Percentiles rank a stretch among this genome's conserved stretches.
Conservation (phyloP, 495 filamentous ascomycete species). For the Parathielavia hyrcaniae region DNA sequence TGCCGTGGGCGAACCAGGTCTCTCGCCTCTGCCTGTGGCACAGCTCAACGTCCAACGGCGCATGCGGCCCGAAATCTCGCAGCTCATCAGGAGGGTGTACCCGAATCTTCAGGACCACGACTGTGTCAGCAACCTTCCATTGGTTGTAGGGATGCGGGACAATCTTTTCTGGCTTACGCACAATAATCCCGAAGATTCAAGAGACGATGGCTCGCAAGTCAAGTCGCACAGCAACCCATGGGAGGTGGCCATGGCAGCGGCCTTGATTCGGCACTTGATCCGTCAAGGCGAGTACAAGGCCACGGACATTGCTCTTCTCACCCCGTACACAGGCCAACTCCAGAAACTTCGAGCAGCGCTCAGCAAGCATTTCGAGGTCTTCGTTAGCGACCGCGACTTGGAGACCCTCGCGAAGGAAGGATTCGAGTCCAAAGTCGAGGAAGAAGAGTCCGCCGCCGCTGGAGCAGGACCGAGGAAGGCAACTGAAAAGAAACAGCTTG, state of each 20-base stretch:
- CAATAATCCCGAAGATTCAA: constrained; percentile 46
- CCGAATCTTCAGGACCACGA: constrained; percentile 54
- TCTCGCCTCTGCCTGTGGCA: constrained; percentile 29
- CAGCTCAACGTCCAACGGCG: constrained; percentile 52
- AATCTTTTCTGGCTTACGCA: constrained; percentile 75
- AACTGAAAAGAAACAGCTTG: constrained; percentile 45
- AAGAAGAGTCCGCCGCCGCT: not conserved
- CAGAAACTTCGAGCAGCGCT: constrained; percentile 52
- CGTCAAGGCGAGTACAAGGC: constrained; percentile 57
- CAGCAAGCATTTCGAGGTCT: constrained; percentile 50
- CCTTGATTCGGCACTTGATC: constrained; percentile 67
- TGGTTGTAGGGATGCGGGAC: constrained; percentile 57
- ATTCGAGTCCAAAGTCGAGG: constrained; percentile 14
- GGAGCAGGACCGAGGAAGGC: not conserved
- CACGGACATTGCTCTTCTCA: constrained; percentile 71
- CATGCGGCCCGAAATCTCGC: constrained; percentile 59
- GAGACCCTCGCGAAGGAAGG: constrained; percentile 53
- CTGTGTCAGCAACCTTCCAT: constrained; percentile 49
- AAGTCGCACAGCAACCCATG: constrained; percentile 61
- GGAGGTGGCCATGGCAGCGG: constrained; percentile 60
- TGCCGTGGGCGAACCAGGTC: constrained; percentile 19
- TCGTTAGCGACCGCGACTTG: constrained; percentile 60
- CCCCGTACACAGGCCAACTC: constrained; percentile 71
- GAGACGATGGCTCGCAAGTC: constrained; percentile 36
- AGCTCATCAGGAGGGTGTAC: constrained; percentile 59